Conservation (phyloP, 345 rosid species). For the Salix brachista region DNA sequence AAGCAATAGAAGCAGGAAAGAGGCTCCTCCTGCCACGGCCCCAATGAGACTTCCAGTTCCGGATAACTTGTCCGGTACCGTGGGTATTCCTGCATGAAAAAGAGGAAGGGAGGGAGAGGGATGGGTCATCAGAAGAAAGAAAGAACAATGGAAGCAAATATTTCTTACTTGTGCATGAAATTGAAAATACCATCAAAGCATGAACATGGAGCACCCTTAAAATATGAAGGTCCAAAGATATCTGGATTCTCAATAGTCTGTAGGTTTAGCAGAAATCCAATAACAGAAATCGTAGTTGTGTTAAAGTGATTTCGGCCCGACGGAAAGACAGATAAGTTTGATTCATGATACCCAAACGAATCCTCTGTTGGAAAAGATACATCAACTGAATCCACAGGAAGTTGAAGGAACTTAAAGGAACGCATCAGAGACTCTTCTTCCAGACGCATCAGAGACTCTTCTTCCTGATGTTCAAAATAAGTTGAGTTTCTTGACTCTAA, state of each 20-base stretch:
- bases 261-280: constrained; percentile 55
- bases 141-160: too few species aligned
- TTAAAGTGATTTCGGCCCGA: constrained; percentile 40
- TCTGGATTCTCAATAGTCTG: constrained; percentile 56
- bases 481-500: constrained; percentile 43
- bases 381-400: constrained; percentile 58
- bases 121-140: too few species aligned
- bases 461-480: constrained; percentile 29
- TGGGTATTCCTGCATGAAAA: too few species aligned
- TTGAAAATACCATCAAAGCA: constrained; percentile 45
- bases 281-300: constrained; percentile 25
- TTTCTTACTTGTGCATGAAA: too few species aligned
- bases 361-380: constrained; percentile 56
- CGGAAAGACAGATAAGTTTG: constrained; percentile 54
- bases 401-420: constrained; percentile 36
- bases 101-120: too few species aligned
- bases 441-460: too few species aligned
- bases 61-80: too few species aligned
- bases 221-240: constrained; percentile 56
- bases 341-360: constrained; percentile 42
- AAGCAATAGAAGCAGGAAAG: too few species aligned
- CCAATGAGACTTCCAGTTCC: too few species aligned
- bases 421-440: constrained; percentile 19
- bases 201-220: constrained; percentile 29
- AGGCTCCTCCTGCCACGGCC: too few species aligned